Evolutionary conservation across 2,329 filamentous ascomycete species (phyloP), one percentile per base, ranked within the genome.

Genomic region (Fusarium vanettenii): DNA sequence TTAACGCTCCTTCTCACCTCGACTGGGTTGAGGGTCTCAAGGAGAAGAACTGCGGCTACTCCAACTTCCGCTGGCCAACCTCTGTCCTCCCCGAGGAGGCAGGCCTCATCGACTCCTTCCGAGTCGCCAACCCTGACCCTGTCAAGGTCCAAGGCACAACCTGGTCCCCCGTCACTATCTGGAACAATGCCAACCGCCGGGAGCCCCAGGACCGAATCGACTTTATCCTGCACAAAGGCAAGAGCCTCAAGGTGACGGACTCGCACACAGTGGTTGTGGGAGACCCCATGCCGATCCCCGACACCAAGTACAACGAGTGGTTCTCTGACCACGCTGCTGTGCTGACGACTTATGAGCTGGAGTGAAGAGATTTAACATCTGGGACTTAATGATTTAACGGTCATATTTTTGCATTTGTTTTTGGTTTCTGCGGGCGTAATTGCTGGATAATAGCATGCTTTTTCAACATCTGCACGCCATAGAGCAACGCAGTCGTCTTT

Each of bases 1-100:
- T 86, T 68, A 86, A 86, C 71, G 83, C 85, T 1, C 84, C 85
- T 0, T 86, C 85, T 20, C 84, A 86, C 55, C 79, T 85, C 2
- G 85, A 86, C 78, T 86, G 81, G 77, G 82, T 80, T 5, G 80
- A 84, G 6, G 79, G 73, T 6, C 73, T 79, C 2, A 76, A 76
- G 31, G 72, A 80, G 6, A 79, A 78, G 67, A 81, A 86, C 76
- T 86, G 84, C 64, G 83, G 82, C 11, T 80, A 79, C 50, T 78
- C 73, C 6, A 67, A 76, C 43, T 74, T 85, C 5, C 74, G 74
- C 10, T 86, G 85, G 85, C 85, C 85, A 4, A 84, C 82, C 1
- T 86, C 85, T 0, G 71, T 75, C 4, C 72, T 81, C 7, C 81
- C 84, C 8, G 67, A 75, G 13, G 76, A 84, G 14, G 78, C 79